phyloP scores from a whole-genome alignment of 345 rosid genomes.

The Psidium guajava region DNA sequence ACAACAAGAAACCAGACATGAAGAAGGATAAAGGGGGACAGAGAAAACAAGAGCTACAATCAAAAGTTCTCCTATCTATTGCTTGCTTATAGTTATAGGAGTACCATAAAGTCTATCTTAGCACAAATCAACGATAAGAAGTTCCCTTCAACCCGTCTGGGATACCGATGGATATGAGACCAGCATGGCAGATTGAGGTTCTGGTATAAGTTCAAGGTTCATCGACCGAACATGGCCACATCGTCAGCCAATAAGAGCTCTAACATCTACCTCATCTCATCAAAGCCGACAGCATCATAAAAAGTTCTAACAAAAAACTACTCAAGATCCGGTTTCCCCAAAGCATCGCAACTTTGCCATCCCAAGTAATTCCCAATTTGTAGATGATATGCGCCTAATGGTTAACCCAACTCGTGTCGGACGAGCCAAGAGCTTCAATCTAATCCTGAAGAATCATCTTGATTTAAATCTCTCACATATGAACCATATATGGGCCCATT shows the following conservation, averaged over 20 bases:
- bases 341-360: neutral
- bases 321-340: neutral
- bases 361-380: neutral
- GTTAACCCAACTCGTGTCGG: neutral
- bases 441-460: neutral
- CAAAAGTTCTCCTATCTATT: neutral
- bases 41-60: neutral
- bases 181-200: neutral
- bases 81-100: neutral
- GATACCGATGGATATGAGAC: neutral
- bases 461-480: neutral
- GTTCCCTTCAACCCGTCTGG: neutral
- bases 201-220: neutral
- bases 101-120: neutral
- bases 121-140: neutral
- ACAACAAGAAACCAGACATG: neutral
- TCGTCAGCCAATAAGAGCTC: neutral
- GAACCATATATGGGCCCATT: neutral
- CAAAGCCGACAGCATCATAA: neutral
- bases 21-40: neutral
- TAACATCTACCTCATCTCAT: neutral
- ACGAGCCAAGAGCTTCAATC: neutral
- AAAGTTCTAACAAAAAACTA: neutral
- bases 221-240: neutral
- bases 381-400: neutral